Evolutionary conservation across 805 yeast genomes (phyloP).

Genomic region (Metschnikowia peoriensis): DNA sequence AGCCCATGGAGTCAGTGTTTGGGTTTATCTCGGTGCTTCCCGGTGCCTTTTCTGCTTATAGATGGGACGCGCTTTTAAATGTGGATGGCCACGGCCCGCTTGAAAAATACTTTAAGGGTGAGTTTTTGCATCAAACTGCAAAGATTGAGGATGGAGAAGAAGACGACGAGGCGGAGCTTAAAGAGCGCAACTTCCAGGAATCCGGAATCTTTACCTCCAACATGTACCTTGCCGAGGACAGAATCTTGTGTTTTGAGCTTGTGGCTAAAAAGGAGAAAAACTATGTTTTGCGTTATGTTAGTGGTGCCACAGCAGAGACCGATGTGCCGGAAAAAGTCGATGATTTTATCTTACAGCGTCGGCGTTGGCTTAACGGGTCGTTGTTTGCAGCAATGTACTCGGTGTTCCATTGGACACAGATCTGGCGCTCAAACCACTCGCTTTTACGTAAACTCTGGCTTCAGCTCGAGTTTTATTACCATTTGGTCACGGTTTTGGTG

Average conservation of each 20-base stretch:
- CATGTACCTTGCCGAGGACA: slow-evolving; percentile 96
- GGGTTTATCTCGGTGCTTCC: slow-evolving; percentile 95
- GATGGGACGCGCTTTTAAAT: slow-evolving; percentile 74
- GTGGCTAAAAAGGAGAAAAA: slow-evolving; percentile 80
- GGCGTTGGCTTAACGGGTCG: slow-evolving; percentile 98
- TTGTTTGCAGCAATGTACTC: slow-evolving; percentile 94
- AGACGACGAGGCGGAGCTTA: slow-evolving; percentile 39
- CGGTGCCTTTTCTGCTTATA: slow-evolving; percentile 94
- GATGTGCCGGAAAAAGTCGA: slow-evolving; percentile 94
- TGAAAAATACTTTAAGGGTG: slow-evolving; percentile 90
- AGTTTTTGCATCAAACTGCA: slow-evolving; percentile 65
- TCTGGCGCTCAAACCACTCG: slow-evolving; percentile 89
- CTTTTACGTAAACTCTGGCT: slow-evolving; percentile 72
- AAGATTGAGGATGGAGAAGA: slow-evolving; percentile 34
- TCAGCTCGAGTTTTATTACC: slow-evolving; percentile 87
- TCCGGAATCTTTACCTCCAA: slow-evolving; percentile 86
- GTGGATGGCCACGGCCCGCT: slow-evolving; percentile 80
- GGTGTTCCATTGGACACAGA: slow-evolving; percentile 77
- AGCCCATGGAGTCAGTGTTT: slow-evolving; percentile 92
- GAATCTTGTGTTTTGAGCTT: slow-evolving; percentile 94
- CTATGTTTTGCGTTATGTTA: slow-evolving; percentile 90
- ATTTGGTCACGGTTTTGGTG: slow-evolving; percentile 73
- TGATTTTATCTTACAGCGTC: slow-evolving; percentile 93
- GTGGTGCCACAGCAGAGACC: slow-evolving; percentile 92
- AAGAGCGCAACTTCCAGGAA: slow-evolving; percentile 32